Base-by-base conservation (phyloP, 768 basidiomycete species). In the Agrocybe chaxingu region DNA sequence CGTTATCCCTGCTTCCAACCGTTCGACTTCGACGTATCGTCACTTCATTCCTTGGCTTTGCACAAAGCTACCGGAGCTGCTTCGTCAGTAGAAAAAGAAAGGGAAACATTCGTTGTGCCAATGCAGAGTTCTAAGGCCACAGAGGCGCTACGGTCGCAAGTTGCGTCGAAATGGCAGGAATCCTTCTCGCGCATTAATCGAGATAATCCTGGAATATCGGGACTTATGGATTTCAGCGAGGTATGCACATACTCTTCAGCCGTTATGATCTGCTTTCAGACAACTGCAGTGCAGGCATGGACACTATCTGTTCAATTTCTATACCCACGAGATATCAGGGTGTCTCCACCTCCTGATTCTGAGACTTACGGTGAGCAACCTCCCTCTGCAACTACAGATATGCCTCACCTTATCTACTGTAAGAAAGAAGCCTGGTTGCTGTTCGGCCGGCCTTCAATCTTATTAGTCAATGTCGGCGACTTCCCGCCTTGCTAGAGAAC, bases 141-240 rank as follows among this genome's bases (percentile, higher is more conserved):
- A 4, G 74, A 79, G 50, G 84, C 83, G 19, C 68, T 86, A n/a
- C 77, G 77, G 41, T 74, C 77, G 1, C 84, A 87, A 61, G 82
- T 87, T 7, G 76, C 80, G 12, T 70, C 82, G 3, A 85, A 85
- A 70, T 87, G 86, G 85, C 81, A 85, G 53, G 82, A 86, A 13
- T 74, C 82, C 1, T 87, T 87, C 62, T 66, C 72, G n/a, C 77
- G 82, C 11, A 69, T 87, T 42, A 87, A 87, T 59, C 71, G 75
- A 29, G 65, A 70, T 10, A 72, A 79, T 33, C 76, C 76, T 34
- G 86, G 85, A 7, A 85, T 87, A 50, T 69, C 80, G 8, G 85
- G 85, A 7, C 71, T 87, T 12, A 69, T 89, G 63, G 66, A 70
- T 6, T 86, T 85, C 62, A 85, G 82, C 55, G 75, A 83, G 67